phyloP scores from a whole-genome alignment of 2,329 filamentous ascomycete genomes.

The Beauveria pseudobassiana region DNA sequence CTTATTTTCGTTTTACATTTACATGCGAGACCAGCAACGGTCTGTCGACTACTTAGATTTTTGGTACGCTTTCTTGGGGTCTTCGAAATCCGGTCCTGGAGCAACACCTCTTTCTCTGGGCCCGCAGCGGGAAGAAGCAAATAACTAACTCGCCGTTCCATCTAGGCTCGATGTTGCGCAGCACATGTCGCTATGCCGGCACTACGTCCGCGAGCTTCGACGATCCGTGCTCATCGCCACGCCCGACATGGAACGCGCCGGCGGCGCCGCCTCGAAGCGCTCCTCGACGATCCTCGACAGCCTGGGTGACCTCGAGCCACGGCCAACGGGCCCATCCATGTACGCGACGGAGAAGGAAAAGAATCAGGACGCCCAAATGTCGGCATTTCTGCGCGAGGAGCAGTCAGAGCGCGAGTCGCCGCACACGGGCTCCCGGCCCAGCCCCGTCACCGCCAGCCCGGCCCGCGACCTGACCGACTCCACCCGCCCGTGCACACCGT shows the following conservation, averaged over 20 bases:
- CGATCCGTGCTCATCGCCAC: conserved; percentile 89
- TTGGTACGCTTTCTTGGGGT: conserved; percentile 54
- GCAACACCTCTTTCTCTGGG: background rate
- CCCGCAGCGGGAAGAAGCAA: background rate
- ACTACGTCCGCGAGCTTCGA: conserved; percentile 93
- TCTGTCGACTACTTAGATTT: conserved; percentile 98
- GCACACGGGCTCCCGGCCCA: conserved; percentile 42
- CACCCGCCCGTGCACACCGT: conserved; percentile 77
- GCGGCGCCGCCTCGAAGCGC: conserved; percentile 64
- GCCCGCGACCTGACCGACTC: conserved; percentile 62
- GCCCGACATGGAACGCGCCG: conserved; percentile 70
- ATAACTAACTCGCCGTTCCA: background rate
- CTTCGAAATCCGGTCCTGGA: background rate
- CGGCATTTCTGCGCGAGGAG: conserved; percentile 74
- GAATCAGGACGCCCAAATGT: conserved; percentile 82
- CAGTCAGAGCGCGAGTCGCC: conserved; percentile 46
- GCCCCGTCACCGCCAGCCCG: conserved; percentile 49
- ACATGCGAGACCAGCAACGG: conserved; percentile 97
- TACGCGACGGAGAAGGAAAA: conserved; percentile 63
- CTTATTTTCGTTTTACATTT: conserved; percentile 98
- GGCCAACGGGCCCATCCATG: conserved; percentile 53
- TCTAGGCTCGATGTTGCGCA: conserved; percentile 95
- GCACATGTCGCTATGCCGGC: conserved; percentile 94
- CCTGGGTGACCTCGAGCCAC: conserved; percentile 57
- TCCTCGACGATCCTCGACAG: conserved; percentile 74